phyloP scores from a whole-genome alignment of 2,329 filamentous ascomycete genomes.

The Cytospora chrysosperma region DNA sequence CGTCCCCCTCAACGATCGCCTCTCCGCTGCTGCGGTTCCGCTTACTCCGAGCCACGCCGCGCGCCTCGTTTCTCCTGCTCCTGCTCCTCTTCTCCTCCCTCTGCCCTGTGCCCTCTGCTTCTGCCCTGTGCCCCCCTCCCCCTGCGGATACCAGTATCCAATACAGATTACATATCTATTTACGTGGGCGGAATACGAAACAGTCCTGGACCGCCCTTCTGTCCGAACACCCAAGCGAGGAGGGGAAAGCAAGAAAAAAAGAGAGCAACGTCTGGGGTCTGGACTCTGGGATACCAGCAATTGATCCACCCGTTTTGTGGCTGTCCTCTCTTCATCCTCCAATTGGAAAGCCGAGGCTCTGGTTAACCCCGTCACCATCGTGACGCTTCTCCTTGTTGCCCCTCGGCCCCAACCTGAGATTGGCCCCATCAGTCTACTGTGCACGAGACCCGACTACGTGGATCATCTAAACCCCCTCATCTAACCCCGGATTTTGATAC shows the following conservation, averaged over 20 bases:
- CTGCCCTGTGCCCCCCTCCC: too few species aligned
- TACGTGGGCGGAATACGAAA: slow-evolving; percentile 23
- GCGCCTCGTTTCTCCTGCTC: slow-evolving; percentile 10
- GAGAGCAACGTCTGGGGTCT: slow-evolving; percentile 6
- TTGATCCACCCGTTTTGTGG: neutral
- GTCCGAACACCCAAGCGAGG: neutral
- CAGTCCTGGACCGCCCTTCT: neutral
- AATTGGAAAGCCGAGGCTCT: slow-evolving; percentile 12
- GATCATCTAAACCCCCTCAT: neutral
- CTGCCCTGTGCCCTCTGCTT: too few species aligned
- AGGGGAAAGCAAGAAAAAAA: neutral
- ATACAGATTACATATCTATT: slow-evolving; percentile 3
- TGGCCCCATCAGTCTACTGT: slow-evolving; percentile 5
- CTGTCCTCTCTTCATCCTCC: slow-evolving; percentile 10
- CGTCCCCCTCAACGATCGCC: slow-evolving; percentile 10
- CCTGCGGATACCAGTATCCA: slow-evolving; percentile 5
- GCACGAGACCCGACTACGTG: neutral
- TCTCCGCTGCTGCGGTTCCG: slow-evolving; percentile 2
- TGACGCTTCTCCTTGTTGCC: slow-evolving; percentile 9
- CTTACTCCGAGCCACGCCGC: slow-evolving; percentile 13
- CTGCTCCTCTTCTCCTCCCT: too few species aligned
- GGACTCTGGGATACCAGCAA: neutral
- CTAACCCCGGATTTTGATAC: neutral
- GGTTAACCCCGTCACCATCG: slow-evolving; percentile 10
- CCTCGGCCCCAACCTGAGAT: neutral